Evolutionary conservation across 2,329 filamentous ascomycete genomes (phyloP), one percentile per base, ranked within the genome.

Genomic region (Aspergillus sp.): DNA sequence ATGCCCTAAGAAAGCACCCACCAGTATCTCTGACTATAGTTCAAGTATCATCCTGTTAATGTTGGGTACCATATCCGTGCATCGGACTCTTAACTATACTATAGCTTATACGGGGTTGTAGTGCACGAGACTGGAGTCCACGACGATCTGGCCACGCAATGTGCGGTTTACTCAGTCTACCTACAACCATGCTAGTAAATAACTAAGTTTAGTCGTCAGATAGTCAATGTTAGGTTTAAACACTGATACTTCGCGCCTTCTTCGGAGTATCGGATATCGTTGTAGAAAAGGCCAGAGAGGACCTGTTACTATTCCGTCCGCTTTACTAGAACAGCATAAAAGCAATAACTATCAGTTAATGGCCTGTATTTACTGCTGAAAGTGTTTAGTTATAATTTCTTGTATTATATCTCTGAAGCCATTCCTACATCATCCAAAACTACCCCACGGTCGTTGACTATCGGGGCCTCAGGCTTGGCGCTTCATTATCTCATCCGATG

Each of bases 401-500:
- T 27, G 7, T 1, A 20, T 27, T 30, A 11, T 30, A 11, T 30
- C 27, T 30, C 27, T 11, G 27, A 30, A 30, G 27, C 8, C 9
- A 30, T 30, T 30, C 27, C 27, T 30, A 11, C 8, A 30, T 4
- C 27, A 9, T 30, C 9, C 27, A 30, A 30, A 30, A 30, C 27
- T 30, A 11, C 27, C 12, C 12, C 20, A 37, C 33, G 33, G 33
- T n/a, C 15, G 5, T 15, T 42, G 8, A 42, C n/a, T 17, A n/a
- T 42, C 15, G 40, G 19, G 40, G 40, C 40, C 13, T 37, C 30
- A 49, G 51, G 51, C 45, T 54, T 54, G 56, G 51, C 50, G 27
- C 9, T 22, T n/a, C 39, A 58, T 51, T 57, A 49, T 44, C 51
- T 51, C 46, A 51, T 46, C 56, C 12, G 34, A 47, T 42, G n/a